Evolutionary conservation across 2,329 filamentous ascomycete species (phyloP), one percentile per base, ranked within the genome.

Genomic region (Cladorrhinum sp.): DNA sequence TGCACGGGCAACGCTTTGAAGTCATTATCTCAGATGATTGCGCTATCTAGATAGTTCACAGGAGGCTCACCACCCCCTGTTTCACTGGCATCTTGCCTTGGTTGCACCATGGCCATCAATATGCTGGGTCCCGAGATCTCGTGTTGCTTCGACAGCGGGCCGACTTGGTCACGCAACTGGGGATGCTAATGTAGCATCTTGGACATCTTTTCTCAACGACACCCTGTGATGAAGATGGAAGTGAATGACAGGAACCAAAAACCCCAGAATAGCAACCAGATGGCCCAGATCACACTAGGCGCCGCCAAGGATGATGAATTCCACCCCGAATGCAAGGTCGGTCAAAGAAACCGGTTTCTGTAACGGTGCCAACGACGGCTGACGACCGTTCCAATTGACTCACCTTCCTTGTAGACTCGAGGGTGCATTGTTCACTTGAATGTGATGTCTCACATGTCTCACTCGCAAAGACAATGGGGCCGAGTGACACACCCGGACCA

Each of bases 121-220:
- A n/a, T 49, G 39, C 54, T 57, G 36, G 54, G 14, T 28, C 12
- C 54, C 54, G 39, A 57, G 54, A 57, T 57, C 54, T 57, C 54
- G 39, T 48, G 54, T 57, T 46, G 26, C 54, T 33, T 57, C 54
- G 21, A 28, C 26, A 24, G 54, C 39, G 54, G 54, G 33, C 54
- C 39, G 54, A 57, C 39, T 49, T 23, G 54, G 54, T 28, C 24
- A n/a, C 16, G 36, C 24, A 36, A 30, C n/a, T 53, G 28, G 53
- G 49, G 50, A 53, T 58, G 57, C 23, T 23, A 53, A 52, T 46
- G 48, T 53, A 28, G 36, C 49, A 58, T 58, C 52, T 55, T 39
- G 30, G 8, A 21, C 16, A 24, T 28, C 33, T 55, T 20, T 23
- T 39, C 39, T 55, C 21, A 46, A 46, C 42, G 42, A 46, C 53